Evolutionary conservation across 1,284 basidiomycete species (phyloP), one percentile per base, ranked within the genome.

Genomic region (Ganoderma lucidum): DNA sequence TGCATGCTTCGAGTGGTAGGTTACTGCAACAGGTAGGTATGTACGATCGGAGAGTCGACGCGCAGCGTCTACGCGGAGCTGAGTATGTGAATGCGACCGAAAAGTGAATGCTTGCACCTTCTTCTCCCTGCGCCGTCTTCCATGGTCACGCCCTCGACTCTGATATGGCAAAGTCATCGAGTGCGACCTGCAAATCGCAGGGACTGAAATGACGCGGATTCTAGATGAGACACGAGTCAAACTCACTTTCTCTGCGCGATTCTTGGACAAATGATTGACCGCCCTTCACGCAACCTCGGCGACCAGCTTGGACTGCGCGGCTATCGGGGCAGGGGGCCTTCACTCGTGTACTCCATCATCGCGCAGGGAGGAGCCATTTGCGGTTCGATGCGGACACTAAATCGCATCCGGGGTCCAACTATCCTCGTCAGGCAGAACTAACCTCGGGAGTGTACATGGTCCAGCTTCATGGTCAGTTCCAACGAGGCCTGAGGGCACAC

Each of bases 11-110:
- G 84, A 98, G 91, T 74, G 23, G 23, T 23, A 23, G 23, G 23
- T 23, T 23, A 23, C 23, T 95, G 93, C 64, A 87, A 90, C 23
- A 23, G 23, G 23, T 23, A 23, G 23, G 80, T 99, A 99, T 85
- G 99, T 93, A 75, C 93, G 94, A 80, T 99, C 97, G 65, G 99
- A 86, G 64, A 98, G 86, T 68, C 90, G 90, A 14, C 97, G 89
- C 1, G 97, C 96, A 2, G 95, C 93, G 75, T 98, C 96, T 72
- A 99, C 93, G 79, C 99, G 99, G 84, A 99, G 87, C 83, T 98
- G 99, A 76, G 99, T 95, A 77, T 97, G 99, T 0, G 35, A 35
- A 35, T 35, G 8, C 8, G 35, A 3, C 35, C 8, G 35, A 35
- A 35, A 35, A 35, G 35, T 35, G 8, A 35, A 35, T 35, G 35